Base-by-base conservation (phyloP, 2,329 filamentous ascomycete genomes). In the Aspergillus quadricinctus region DNA sequence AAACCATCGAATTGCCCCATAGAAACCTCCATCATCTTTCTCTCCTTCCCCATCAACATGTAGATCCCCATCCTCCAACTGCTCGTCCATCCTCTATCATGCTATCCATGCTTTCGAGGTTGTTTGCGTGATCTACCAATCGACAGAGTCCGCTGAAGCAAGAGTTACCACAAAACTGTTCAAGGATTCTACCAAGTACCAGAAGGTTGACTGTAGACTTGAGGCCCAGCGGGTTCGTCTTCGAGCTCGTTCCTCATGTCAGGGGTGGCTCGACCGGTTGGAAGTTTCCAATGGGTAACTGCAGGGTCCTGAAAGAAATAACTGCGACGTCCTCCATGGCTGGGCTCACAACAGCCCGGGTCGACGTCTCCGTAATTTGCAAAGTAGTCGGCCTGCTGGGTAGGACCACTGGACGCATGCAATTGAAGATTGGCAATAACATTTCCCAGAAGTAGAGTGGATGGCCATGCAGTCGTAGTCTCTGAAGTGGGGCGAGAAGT, bases 301-400 rank as follows among this genome's bases (percentile, higher is more conserved):
- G 49, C 53, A 14, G 61, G 61, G 23, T 61, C 60, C 25, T 51
- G 52, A 28, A 67, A 62, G 51, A 66, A 68, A 52, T 68, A 67
- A 31, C 64, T 68, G 50, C 60, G 58, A 17, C 52, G 57, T 41
- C 57, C 58, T 37, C 54, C 54, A 25, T 54, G 49, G 25, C 53
- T 54, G 11, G 56, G 45, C 17, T 65, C 62, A n/a, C 54, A 62
- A 41, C 55, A 61, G 25, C 35, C 50, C 35, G 56, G 21, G 8
- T 57, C 23, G 9, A 61, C 59, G n/a, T 21, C 21, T 45, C 50
- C 54, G 29, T 62, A 68, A 19, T 57, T 27, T 25, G 60, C 52
- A 56, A 68, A 67, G 21, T 61, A 54, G 3, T 25, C 45, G 6
- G 50, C 8, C 21, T 62, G 57, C 10, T 57, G 50, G 27, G 31